Evolutionary conservation across 179 eudicot species (phyloP).

Genomic region (Patellifolia procumbens): DNA sequence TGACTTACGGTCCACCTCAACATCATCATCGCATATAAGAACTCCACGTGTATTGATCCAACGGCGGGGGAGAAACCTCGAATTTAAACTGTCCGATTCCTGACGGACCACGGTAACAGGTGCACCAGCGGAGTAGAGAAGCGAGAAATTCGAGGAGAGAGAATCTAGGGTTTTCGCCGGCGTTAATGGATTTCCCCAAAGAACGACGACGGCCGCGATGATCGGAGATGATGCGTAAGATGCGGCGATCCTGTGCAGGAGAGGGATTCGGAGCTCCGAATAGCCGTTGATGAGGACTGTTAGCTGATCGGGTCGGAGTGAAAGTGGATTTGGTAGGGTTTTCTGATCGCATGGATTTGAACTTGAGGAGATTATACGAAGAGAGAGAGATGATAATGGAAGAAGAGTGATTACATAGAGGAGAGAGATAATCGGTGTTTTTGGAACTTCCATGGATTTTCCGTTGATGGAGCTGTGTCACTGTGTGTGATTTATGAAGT

Average conservation of each 20-base stretch:
- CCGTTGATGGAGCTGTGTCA: too few relatives aligned
- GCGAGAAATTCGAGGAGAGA: conserved; percentile 64
- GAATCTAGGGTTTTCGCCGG: conserved; percentile 42
- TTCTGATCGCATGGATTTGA: conserved; percentile 39
- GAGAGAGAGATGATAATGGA: conserved; percentile 22
- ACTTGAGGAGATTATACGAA: conserved; percentile 25
- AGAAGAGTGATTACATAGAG: conserved; percentile 18
- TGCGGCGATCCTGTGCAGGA: conserved; percentile 58
- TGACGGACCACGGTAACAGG: conserved; percentile 60
- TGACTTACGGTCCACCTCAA: conserved; percentile 52
- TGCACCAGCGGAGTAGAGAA: conserved; percentile 44
- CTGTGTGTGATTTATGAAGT: too few relatives aligned
- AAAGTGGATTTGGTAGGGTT: conserved; percentile 33
- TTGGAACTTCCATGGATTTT: conserved; percentile 21
- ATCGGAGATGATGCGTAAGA: conserved; percentile 56
- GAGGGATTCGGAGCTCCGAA: conserved; percentile 71
- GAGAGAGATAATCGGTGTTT: conserved; percentile 16
- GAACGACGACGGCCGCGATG: conserved; percentile 53
- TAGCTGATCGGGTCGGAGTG: conserved; percentile 57
- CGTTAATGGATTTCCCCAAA: conserved; percentile 85
- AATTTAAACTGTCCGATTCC: conserved; percentile 54
- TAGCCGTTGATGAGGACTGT: conserved; percentile 86
- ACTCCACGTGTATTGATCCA: conserved; percentile 67
- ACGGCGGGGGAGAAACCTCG: conserved; percentile 72
- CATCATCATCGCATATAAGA: conserved; percentile 79